Conservation (phyloP, 345 rosid species). For the Turnera subulata region DNA sequence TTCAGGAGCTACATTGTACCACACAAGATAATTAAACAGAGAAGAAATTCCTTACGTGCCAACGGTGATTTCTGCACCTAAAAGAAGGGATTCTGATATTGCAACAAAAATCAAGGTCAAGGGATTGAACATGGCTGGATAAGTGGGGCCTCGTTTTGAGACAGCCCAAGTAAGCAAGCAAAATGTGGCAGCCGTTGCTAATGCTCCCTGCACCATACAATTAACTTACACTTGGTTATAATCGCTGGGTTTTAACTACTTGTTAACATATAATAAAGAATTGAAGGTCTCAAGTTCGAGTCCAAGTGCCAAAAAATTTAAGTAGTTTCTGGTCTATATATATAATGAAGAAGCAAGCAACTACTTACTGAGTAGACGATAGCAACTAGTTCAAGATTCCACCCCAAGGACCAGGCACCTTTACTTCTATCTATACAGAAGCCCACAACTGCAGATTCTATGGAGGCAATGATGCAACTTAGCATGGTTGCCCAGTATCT, state of each 20-base stretch:
- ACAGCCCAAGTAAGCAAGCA: slow-evolving; percentile 32
- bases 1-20: background rate
- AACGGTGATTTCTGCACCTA: slow-evolving; percentile 28
- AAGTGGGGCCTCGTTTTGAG: slow-evolving; percentile 44
- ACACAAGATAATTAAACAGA: background rate
- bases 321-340: too few species aligned
- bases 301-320: too few species aligned
- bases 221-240: background rate
- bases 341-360: too few species aligned
- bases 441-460: slow-evolving; percentile 33
- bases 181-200: slow-evolving; percentile 39
- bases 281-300: too few species aligned
- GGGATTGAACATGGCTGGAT: slow-evolving; percentile 54
- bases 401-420: slow-evolving; percentile 33
- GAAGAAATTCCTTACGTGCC: slow-evolving; percentile 31
- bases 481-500: slow-evolving; percentile 44
- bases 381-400: slow-evolving; percentile 38
- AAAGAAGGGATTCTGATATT: slow-evolving; percentile 32
- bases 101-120: slow-evolving; percentile 38
- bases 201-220: slow-evolving; percentile 30
- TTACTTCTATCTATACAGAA: slow-evolving; percentile 24
- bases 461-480: slow-evolving; percentile 34
- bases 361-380: slow-evolving; percentile 32
- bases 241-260: too few species aligned
- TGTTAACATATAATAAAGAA: too few species aligned